A percentile compares a stretch with the other conserved stretches of the same genome.
phyloP scores from a whole-genome alignment of 129 eudicot species.

The Oenanthe sinensis region DNA sequence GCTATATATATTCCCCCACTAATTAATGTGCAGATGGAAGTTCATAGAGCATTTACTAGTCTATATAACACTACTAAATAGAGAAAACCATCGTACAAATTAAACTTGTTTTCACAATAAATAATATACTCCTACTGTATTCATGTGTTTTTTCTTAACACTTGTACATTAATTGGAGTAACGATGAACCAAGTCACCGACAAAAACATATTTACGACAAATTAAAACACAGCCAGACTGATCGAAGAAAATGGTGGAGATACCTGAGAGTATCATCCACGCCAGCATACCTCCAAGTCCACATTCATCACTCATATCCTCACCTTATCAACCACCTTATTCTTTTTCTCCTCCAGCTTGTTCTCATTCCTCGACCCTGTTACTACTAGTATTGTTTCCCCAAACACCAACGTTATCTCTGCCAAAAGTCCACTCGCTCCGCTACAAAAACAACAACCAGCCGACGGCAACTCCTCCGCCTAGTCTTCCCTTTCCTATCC shows the following conservation, averaged over 20 bases:
- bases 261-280: conserved; percentile 64
- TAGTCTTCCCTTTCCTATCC: conserved; percentile 58
- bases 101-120: no score
- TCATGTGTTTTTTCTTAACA: no score
- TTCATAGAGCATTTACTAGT: no score
- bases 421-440: conserved; percentile 60
- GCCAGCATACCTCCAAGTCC: conserved; percentile 65
- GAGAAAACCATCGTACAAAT: no score
- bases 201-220: no score
- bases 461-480: conserved; percentile 48
- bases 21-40: no score
- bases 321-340: conserved; percentile 52
- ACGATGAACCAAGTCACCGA: no score
- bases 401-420: conserved; percentile 49
- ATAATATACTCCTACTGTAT: no score
- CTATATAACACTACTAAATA: no score
- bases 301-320: conserved; percentile 61
- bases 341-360: conserved; percentile 28
- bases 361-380: background rate
- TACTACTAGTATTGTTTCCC: conserved; percentile 13
- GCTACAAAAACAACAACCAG: conserved; percentile 47
- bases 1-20: no score
- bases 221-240: no score
- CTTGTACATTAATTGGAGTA: no score
- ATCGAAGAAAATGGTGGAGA: conserved; percentile 70